Percentiles rank a stretch among this genome's conserved stretches.
Conservation (phyloP, 331 rosid genomes). For the Phaseolus coccineus region DNA sequence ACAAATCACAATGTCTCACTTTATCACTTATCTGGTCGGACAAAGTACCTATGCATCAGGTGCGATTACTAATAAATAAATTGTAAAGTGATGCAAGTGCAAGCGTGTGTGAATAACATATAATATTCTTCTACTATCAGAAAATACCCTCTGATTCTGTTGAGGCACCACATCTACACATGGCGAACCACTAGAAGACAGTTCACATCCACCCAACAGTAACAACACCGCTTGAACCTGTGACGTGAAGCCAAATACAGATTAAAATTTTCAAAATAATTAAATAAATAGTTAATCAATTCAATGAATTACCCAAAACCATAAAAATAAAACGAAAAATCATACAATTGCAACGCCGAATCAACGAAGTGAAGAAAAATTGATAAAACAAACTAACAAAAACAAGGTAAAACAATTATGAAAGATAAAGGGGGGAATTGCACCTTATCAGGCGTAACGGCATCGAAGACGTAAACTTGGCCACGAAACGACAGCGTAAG, state of each 20-base stretch:
- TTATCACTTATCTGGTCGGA: background rate
- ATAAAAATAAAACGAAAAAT: background rate
- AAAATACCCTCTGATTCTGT: conserved; percentile 74
- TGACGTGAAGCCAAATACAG: conserved; percentile 27
- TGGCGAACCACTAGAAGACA: conserved; percentile 58
- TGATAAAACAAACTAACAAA: background rate
- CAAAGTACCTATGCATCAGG: background rate
- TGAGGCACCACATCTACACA: conserved; percentile 58
- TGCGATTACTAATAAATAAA: conserved; percentile 28
- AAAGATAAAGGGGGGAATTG: background rate
- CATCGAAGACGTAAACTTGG: conserved; percentile 85
- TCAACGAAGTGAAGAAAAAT: background rate
- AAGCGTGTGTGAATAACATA: conserved; percentile 18
- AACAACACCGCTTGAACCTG: conserved; percentile 91
- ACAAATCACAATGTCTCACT: conserved; percentile 8
- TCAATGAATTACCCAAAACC: background rate
- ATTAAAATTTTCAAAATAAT: background rate
- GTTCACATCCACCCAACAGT: conserved; percentile 82
- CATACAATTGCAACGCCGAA: background rate
- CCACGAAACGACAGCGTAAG: conserved; percentile 94
- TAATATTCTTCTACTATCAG: conserved; percentile 13
- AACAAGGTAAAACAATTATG: background rate
- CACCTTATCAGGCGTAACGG: conserved; percentile 87
- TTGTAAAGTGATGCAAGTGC: conserved; percentile 21
- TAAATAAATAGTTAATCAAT: background rate